Percentiles rank a stretch among this genome's conserved stretches.
These are phyloP conservation scores for Zostera marina DNA, from an alignment of 116 monocot genomes.

Conservation along the genomic window DNA sequence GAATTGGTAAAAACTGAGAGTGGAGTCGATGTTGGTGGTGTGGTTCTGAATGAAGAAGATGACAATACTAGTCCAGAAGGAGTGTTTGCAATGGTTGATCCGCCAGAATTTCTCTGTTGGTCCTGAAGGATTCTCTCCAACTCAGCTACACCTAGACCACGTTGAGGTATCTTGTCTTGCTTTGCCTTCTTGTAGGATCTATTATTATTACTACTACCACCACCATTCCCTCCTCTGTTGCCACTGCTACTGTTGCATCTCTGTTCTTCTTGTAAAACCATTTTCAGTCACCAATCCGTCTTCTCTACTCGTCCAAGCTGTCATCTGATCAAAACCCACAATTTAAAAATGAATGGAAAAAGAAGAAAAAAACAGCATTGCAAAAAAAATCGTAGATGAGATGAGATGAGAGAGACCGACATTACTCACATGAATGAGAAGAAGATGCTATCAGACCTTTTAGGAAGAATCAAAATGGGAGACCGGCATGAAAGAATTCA, in stretches of 20 bases:
- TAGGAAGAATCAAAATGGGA: not conserved
- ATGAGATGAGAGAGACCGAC: not conserved
- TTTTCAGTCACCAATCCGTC: not conserved
- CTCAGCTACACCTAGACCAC: constrained; percentile 42
- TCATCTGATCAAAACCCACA: constrained; percentile 1
- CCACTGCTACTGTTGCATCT: constrained; percentile 1
- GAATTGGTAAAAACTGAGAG: not conserved
- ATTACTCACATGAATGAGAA: not conserved
- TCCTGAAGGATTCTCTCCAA: constrained; percentile 37
- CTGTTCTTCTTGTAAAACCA: not conserved
- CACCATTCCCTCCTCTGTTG: not conserved
- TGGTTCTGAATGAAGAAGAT: not conserved
- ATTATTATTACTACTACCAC: not conserved
- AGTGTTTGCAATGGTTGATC: not conserved
- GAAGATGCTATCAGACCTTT: no score
- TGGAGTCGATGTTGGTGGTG: not conserved
- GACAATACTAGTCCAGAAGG: not conserved
- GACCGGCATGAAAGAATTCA: not conserved
- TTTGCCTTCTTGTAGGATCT: constrained; percentile 18
- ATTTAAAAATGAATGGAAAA: not conserved
- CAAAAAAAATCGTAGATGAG: not conserved
- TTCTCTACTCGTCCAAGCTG: not conserved
- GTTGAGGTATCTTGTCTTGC: constrained; percentile 37
- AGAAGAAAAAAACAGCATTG: not conserved
- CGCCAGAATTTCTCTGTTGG: constrained; percentile 7